A percentile compares a stretch with the other conserved stretches of the same genome.
These are phyloP conservation scores for Brachypodium distachyon DNA, from an alignment of 202 grass and related monocot genomes.

Conservation along the genomic window DNA sequence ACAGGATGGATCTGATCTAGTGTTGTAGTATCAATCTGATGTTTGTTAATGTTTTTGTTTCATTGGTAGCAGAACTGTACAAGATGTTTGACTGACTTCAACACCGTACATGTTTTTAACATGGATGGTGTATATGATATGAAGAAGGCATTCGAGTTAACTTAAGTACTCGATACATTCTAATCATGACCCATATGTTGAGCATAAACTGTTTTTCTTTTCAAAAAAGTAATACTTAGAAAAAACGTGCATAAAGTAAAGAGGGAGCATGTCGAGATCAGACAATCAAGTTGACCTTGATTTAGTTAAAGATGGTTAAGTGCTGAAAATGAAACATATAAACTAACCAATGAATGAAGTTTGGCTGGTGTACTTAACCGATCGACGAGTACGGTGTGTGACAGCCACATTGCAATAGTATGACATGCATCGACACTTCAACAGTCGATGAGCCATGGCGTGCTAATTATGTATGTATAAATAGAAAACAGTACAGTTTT, in stretches of 20 bases:
- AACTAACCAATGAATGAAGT: not conserved
- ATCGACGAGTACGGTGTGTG: constrained; percentile 8
- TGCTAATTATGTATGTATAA: not conserved
- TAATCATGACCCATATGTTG: too few species aligned
- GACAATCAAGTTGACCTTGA: not conserved
- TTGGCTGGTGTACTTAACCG: constrained; percentile 1
- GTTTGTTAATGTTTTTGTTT: too few species aligned
- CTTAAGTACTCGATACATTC: too few species aligned
- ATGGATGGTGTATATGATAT: too few species aligned
- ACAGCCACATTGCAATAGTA: not conserved
- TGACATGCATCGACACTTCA: constrained; percentile 25
- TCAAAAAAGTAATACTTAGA: not conserved
- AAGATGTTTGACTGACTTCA: too few species aligned
- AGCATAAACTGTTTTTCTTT: not conserved
- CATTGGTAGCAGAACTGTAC: too few species aligned
- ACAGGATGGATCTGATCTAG: too few species aligned
- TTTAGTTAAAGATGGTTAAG: not conserved
- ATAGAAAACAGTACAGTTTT: not conserved
- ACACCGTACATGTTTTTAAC: too few species aligned
- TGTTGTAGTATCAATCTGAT: too few species aligned
- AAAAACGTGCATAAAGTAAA: not conserved
- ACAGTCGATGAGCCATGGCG: not conserved
- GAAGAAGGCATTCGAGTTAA: too few species aligned
- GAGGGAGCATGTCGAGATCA: not conserved
- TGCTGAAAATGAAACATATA: not conserved